These are phyloP conservation scores for Saturnispora bothae DNA, from an alignment of 805 yeast species.

Conservation along the genomic window DNA sequence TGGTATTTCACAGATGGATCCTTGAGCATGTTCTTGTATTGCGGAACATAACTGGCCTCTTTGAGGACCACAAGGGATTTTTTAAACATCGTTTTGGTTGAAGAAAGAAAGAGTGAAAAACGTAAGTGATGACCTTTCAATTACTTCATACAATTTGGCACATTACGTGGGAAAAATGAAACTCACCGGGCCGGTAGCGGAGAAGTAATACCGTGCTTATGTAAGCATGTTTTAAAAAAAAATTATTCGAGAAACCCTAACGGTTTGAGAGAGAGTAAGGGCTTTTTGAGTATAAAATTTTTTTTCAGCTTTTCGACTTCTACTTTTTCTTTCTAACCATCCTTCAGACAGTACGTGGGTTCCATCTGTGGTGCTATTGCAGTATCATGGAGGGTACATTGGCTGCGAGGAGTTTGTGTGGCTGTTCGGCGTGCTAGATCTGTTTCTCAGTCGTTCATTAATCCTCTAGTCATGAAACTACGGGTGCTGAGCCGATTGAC, in stretches of 20 bases:
- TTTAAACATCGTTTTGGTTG: constrained; percentile 20
- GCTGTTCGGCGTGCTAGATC: background rate
- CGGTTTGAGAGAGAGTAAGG: no score
- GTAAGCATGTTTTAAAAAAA: background rate
- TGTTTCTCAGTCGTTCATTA: constrained; percentile 5
- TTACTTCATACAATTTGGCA: no score
- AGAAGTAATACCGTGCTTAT: background rate
- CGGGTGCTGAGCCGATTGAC: background rate
- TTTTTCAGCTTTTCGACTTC: background rate
- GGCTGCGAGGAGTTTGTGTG: background rate
- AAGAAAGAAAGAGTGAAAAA: background rate
- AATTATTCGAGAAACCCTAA: background rate
- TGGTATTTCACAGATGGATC: constrained; percentile 60
- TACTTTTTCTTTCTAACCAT: constrained; percentile 18
- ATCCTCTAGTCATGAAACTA: background rate
- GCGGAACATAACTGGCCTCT: constrained; percentile 22
- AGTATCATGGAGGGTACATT: constrained; percentile 4
- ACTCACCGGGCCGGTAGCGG: constrained; percentile 2
- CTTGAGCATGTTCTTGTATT: constrained; percentile 45
- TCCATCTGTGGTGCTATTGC: constrained; percentile 8
- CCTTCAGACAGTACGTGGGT: constrained; percentile 28
- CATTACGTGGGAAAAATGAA: background rate
- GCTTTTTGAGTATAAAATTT: no score
- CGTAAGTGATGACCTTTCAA: no score
- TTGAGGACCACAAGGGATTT: constrained; percentile 20